Percentiles rank a stretch among this genome's conserved stretches.
These are phyloP conservation scores for Yarrowia sp. DNA, from an alignment of 805 yeast species.

Conservation along the genomic window DNA sequence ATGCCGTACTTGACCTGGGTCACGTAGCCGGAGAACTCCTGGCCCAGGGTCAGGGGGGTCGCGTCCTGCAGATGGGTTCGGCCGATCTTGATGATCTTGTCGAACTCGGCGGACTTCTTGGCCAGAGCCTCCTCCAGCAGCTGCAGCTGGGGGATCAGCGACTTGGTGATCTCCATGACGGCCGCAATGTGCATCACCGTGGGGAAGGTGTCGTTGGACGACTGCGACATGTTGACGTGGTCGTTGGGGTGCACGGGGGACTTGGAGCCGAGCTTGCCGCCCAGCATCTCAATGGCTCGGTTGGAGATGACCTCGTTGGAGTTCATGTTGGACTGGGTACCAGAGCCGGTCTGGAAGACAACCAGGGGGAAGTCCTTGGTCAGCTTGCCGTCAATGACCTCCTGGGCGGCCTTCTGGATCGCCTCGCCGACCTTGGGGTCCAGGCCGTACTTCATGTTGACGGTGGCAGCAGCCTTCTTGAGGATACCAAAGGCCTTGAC, in stretches of 20 bases:
- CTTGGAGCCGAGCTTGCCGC: conserved; percentile 90
- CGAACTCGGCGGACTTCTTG: conserved; percentile 77
- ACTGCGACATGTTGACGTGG: conserved; percentile 97
- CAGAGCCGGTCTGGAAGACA: conserved; percentile 98
- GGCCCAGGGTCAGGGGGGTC: conserved; percentile 95
- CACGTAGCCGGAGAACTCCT: conserved; percentile 95
- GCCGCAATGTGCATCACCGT: conserved; percentile 99
- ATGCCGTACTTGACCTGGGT: conserved; percentile 91
- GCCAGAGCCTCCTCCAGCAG: conserved; percentile 75
- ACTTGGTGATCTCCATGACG: conserved; percentile 75
- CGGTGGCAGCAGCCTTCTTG: conserved; percentile 92
- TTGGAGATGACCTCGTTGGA: conserved; percentile 98
- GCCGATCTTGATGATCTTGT: conserved; percentile 92
- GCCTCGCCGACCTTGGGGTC: conserved; percentile 82
- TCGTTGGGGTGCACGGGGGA: conserved; percentile 97
- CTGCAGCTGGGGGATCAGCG: conserved; percentile 76
- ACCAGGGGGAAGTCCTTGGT: conserved; percentile 95
- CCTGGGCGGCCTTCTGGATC: conserved; percentile 91
- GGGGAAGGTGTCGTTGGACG: conserved; percentile 99
- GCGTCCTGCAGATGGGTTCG: conserved; percentile 99
- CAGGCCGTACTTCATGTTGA: conserved; percentile 78
- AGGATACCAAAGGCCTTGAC: conserved; percentile 89
- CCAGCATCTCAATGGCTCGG: conserved; percentile 94
- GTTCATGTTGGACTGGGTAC: conserved; percentile 98
- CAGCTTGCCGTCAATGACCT: conserved; percentile 88